Base-by-base conservation (phyloP, 2,329 filamentous ascomycete genomes). In the Orbilia javanica region DNA sequence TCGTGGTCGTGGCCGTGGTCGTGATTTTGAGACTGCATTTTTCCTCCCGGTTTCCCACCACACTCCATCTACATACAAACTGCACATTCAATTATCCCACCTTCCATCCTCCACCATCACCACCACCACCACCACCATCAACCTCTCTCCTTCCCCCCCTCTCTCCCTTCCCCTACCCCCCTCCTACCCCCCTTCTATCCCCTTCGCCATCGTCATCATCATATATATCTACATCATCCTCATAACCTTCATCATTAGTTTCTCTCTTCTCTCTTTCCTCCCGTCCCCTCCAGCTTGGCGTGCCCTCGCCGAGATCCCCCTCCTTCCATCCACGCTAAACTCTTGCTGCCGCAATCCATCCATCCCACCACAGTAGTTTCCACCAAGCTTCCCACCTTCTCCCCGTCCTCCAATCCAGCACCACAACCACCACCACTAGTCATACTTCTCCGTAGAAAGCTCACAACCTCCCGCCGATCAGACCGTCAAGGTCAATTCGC, bases 401-500 rank as follows among this genome's bases (percentile, higher is more conserved):
- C 27, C n/a, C n/a, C 34, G 36, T 44, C 25, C n/a, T 22, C n/a
- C 42, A 20, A 42, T 53, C 36, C 29, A 68, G 27, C 31, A 48
- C n/a, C 15, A 6, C 2, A 4, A n/a, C 15, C 8, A 20, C n/a
- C n/a, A n/a, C n/a, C n/a, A n/a, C n/a, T n/a, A n/a, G n/a, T n/a
- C n/a, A n/a, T 29, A 55, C 52, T 11, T 34, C 31, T 20, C 46
- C 8, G 62, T 36, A 48, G 27, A 55, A 15, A 57, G 62, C 50
- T 65, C 50, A 27, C 55, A 15, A 36, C n/a, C 15, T 18, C 22
- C 55, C 20, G 25, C 36, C 34, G 25, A 39, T 46, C 34, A 31
- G 67, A 48, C 53, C 64, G 22, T 64, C 31, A n/a, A 73, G 64
- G 50, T 55, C 62, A 63, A 67, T 67, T 25, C 8, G 20, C 29